Percentiles rank a stretch among this genome's conserved stretches.
Evolutionary conservation across 768 basidiomycete species (phyloP).

Genomic region (Lentinula raphanica): DNA sequence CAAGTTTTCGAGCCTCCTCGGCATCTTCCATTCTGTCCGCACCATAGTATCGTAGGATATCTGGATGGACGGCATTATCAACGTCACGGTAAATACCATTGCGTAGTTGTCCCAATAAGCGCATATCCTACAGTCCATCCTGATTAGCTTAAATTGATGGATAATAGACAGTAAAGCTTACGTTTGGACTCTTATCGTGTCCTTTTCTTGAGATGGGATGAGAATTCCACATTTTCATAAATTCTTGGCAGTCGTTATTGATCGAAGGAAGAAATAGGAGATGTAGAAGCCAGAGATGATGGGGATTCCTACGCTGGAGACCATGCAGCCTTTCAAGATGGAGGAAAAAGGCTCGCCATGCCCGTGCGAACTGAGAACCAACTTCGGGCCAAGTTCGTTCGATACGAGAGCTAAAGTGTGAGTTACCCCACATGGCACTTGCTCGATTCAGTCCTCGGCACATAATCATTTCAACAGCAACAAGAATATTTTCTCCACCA

Average conservation of each 20-base stretch:
- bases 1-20: no score
- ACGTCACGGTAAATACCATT: no score
- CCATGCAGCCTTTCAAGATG: slow-evolving; percentile 27
- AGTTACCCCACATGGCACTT: slow-evolving; percentile 30
- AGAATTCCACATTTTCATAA: slow-evolving; percentile 33
- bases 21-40: no score
- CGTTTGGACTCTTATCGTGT: slow-evolving; percentile 18
- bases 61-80: no score
- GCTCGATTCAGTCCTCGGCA: slow-evolving; percentile 22
- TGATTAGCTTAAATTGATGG: background rate
- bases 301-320: slow-evolving; percentile 24
- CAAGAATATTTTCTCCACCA: slow-evolving; percentile 29
- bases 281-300: slow-evolving; percentile 42
- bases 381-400: slow-evolving; percentile 42
- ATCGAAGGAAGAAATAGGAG: slow-evolving; percentile 31
- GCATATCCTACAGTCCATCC: no score
- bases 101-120: no score
- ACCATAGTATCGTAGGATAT: no score
- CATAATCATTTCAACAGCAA: slow-evolving; percentile 29
- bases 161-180: slow-evolving; percentile 2
- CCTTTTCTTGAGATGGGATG: slow-evolving; percentile 26
- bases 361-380: slow-evolving; percentile 29
- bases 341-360: slow-evolving; percentile 38
- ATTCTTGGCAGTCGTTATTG: slow-evolving; percentile 29
- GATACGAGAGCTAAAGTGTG: slow-evolving; percentile 35